Conservation (phyloP, 495 filamentous ascomycete species). For the Extremus antarcticus region DNA sequence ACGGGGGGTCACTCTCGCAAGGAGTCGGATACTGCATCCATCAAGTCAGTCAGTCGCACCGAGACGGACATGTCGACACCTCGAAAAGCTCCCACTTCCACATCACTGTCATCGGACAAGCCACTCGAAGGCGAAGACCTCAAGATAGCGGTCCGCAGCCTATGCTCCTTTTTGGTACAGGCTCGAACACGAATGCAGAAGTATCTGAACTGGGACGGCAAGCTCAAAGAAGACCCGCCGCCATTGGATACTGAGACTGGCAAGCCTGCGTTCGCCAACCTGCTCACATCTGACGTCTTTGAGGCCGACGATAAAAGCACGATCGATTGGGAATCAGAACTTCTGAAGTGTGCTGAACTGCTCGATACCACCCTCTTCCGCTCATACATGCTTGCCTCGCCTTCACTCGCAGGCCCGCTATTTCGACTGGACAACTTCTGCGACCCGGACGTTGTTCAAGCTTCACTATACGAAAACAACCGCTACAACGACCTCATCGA, state of each 20-base stretch:
- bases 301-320: slow-evolving; percentile 31
- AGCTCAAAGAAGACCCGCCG: slow-evolving; percentile 48
- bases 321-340: slow-evolving; percentile 55
- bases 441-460: slow-evolving; percentile 88
- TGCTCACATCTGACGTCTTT: slow-evolving; percentile 25
- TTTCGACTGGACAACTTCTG: slow-evolving; percentile 97
- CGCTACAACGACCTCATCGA: slow-evolving; percentile 92
- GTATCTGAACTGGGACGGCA: slow-evolving; percentile 65
- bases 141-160: slow-evolving; percentile 62
- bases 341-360: slow-evolving; percentile 63
- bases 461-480: slow-evolving; percentile 76
- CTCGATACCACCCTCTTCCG: slow-evolving; percentile 93
- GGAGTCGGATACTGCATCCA: slow-evolving; percentile 53
- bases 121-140: slow-evolving; percentile 69
- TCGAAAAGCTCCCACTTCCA: slow-evolving; percentile 20
- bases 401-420: slow-evolving; percentile 72
- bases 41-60: slow-evolving; percentile 45
- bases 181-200: slow-evolving; percentile 70
- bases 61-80: slow-evolving; percentile 38
- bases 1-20: slow-evolving; percentile 38
- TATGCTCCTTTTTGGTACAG: slow-evolving; percentile 76
- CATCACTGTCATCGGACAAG: slow-evolving; percentile 31
- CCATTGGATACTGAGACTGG: slow-evolving; percentile 39
- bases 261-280: slow-evolving; percentile 28
- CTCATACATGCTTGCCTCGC: slow-evolving; percentile 80